Evolutionary conservation across 169 alveolate species (phyloP).

Genomic region (Eimeria sp.): DNA sequence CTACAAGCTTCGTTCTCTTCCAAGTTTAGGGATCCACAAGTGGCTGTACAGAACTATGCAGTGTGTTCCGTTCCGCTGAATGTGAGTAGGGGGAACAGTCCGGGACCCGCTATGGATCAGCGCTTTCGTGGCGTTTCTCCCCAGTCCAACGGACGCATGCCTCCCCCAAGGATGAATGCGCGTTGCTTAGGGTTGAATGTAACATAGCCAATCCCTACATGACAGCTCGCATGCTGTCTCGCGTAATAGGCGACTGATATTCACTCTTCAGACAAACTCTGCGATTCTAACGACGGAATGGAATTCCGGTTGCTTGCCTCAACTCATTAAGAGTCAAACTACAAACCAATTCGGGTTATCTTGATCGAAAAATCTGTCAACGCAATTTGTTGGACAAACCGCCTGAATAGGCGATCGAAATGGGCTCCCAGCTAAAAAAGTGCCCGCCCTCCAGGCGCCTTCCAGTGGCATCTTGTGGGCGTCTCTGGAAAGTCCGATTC

Average conservation of each 20-base stretch:
- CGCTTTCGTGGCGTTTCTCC: conserved; percentile 44
- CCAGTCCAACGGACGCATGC: conserved; percentile 17
- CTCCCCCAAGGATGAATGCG: conserved; percentile 26
- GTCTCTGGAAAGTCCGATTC: neutral
- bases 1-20: conserved; percentile 49
- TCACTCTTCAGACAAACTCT: neutral
- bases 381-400: neutral
- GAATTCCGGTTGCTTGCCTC: neutral
- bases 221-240: conserved; percentile 2
- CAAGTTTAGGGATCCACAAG: conserved; percentile 15
- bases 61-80: conserved; percentile 31
- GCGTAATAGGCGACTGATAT: neutral
- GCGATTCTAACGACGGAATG: neutral
- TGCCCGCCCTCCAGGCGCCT: neutral
- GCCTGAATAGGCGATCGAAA: neutral
- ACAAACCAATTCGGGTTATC: neutral
- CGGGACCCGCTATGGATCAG: neutral
- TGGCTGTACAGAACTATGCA: conserved; percentile 38
- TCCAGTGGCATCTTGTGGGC: neutral
- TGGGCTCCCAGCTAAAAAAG: neutral
- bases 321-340: neutral
- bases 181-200: conserved; percentile 24
- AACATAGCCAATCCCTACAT: neutral
- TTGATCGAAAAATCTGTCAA: neutral
- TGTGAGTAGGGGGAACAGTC: neutral